These are phyloP conservation scores for Yamadazyma membranifaciens DNA, from an alignment of 1,139 yeast species.

Conservation along the genomic window DNA sequence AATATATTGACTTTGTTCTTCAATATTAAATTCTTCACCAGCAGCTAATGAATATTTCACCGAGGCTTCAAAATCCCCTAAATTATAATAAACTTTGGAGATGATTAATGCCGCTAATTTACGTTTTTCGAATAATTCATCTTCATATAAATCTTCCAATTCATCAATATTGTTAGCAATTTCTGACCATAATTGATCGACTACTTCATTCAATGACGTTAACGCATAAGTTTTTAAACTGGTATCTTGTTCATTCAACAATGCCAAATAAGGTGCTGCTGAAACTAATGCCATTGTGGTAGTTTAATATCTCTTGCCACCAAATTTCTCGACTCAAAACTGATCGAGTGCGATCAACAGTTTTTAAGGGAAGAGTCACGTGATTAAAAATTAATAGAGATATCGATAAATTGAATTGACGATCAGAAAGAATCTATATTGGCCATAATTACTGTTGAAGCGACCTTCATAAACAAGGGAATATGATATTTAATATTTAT, in stretches of 20 bases:
- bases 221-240: slow-evolving; percentile 82
- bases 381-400: too few relatives aligned
- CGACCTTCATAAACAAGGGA: too few relatives aligned
- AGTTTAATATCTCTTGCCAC: slow-evolving; percentile 4
- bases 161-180: slow-evolving; percentile 87
- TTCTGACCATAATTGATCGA: slow-evolving; percentile 96
- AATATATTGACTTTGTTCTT: slow-evolving; percentile 75
- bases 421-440: not conserved
- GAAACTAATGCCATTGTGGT: slow-evolving; percentile 58
- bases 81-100: slow-evolving; percentile 90
- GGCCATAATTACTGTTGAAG: not conserved
- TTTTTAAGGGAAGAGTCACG: too few relatives aligned
- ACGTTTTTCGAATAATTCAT: slow-evolving; percentile 70
- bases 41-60: slow-evolving; percentile 87
- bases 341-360: slow-evolving; percentile 1
- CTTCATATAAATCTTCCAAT: slow-evolving; percentile 90
- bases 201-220: slow-evolving; percentile 73
- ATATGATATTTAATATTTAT: too few relatives aligned
- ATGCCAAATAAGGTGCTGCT: slow-evolving; percentile 89
- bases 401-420: too few relatives aligned
- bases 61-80: slow-evolving; percentile 91
- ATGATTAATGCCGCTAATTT: slow-evolving; percentile 88
- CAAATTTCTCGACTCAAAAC: slow-evolving; percentile 1
- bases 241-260: slow-evolving; percentile 78
- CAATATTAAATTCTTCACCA: slow-evolving; percentile 75